phyloP scores from a whole-genome alignment of 2,329 filamentous ascomycete genomes.

The Stachybotrys chartarum region DNA sequence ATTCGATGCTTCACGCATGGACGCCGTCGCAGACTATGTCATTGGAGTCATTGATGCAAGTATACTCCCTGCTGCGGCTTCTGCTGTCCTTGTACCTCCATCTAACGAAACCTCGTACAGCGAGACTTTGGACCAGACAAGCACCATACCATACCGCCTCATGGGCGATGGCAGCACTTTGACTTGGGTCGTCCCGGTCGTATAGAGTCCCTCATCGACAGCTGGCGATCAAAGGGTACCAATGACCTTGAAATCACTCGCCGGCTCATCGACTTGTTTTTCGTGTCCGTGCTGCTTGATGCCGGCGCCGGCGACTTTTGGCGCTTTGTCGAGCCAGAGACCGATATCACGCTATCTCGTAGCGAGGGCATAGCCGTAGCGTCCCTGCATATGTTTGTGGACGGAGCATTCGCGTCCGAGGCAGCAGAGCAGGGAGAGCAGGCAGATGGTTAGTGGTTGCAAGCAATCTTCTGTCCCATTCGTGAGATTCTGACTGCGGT shows the following conservation, averaged over 20 bases:
- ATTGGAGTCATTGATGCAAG: conserved; percentile 32
- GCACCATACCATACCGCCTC: conserved; percentile 41
- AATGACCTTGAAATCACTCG: conserved; percentile 42
- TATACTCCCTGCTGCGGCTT: background rate
- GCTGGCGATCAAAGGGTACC: conserved; percentile 31
- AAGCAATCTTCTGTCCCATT: background rate
- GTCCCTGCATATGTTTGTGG: conserved; percentile 40
- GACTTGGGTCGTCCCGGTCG: conserved; percentile 47
- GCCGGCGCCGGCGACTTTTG: conserved; percentile 45
- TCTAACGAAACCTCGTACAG: conserved; percentile 15
- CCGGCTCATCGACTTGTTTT: conserved; percentile 53
- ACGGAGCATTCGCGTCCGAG: conserved; percentile 26
- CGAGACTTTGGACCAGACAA: conserved; percentile 43
- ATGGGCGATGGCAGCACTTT: conserved; percentile 58
- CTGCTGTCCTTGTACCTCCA: conserved; percentile 1
- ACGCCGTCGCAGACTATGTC: conserved; percentile 33
- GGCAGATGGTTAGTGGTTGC: conserved; percentile 21
- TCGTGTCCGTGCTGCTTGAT: conserved; percentile 52
- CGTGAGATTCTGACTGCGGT: background rate
- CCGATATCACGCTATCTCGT: conserved; percentile 25
- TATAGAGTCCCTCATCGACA: conserved; percentile 33
- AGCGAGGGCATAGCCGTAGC: conserved; percentile 47
- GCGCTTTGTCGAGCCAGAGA: conserved; percentile 33
- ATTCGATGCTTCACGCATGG: conserved; percentile 28
- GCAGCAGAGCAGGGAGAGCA: background rate